Evolutionary conservation across 495 filamentous ascomycete species (phyloP), one percentile per base, ranked within the genome.

Genomic region (Lepraria neglecta): DNA sequence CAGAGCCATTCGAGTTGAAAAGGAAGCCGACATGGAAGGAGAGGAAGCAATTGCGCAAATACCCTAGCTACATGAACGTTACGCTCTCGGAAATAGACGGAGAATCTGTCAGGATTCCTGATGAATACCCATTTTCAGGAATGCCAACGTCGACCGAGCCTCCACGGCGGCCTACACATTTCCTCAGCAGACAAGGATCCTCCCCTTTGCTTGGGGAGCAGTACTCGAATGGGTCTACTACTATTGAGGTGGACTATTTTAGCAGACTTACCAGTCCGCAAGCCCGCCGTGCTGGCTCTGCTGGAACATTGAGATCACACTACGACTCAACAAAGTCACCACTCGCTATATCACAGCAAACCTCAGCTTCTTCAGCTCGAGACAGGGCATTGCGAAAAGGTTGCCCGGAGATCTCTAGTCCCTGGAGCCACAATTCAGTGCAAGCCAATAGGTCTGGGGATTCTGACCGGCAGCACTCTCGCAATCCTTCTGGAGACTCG

Each of bases 331-430:
- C 58, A 10, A 66, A 45, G 33, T 58, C 62, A 30, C 66, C 66
- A 42, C 61, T 70, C 15, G 58, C 61, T n/a, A 61, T 70, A 14
- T 67, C 68, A 42, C 69, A 70, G 53, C 66, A 71, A 19, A 70
- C 68, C 6, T 70, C 69, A 19, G 65, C 67, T 5, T 68, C 68
- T 40, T 67, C 69, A 14, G 62, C 68, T n/a, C 51, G 68, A 27
- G 68, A 69, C 31, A 59, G 61, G 61, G 56, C 67, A 4, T 47
- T 71, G 35, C 51, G 59, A 24, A 68, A 67, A 64, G 60, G 65
- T 19, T 59, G 17, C 30, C 59, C 66, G 24, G 19, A 48, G 28
- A 48, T 61, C 12, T 48, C 58, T 35, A 58, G 51, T 61, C 62
- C 65, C 30, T 40, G 57, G 44, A 46, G 28, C 19, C 57, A 60